phyloP scores from a whole-genome alignment of 2,329 filamentous ascomycete genomes.

The Phialemonium atrogriseum region DNA sequence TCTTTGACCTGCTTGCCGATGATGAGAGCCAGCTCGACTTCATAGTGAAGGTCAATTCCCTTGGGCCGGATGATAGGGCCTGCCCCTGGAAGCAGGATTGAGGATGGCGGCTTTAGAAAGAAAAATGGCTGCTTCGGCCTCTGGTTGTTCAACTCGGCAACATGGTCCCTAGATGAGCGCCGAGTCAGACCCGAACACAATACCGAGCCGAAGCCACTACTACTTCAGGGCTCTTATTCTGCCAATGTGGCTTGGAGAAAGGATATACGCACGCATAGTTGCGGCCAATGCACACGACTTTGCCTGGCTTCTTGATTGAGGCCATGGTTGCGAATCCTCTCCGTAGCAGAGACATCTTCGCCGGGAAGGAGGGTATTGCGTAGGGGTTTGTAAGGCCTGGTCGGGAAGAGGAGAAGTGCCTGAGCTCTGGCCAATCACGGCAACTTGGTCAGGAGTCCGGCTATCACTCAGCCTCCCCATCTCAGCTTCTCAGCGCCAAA shows the following conservation, averaged over 20 bases:
- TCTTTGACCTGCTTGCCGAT: conserved; percentile 77
- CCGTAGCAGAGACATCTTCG: conserved; percentile 12
- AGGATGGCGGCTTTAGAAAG: conserved; percentile 91
- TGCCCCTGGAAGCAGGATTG: conserved; percentile 69
- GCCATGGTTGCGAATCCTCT: conserved; percentile 25
- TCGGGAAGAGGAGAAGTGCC: conserved; percentile 70
- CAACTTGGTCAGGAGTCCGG: too few species aligned
- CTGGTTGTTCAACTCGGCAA: conserved; percentile 80
- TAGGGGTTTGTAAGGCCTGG: too few species aligned
- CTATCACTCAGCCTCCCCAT: too few species aligned
- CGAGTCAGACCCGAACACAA: conserved; percentile 8
- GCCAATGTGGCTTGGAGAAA: background rate
- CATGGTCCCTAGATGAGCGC: conserved; percentile 62
- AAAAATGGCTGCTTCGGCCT: conserved; percentile 95
- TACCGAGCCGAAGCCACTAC: background rate
- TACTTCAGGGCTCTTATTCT: background rate
- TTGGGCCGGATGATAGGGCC: conserved; percentile 75
- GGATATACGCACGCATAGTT: conserved; percentile 74
- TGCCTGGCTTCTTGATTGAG: conserved; percentile 39
- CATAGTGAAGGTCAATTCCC: conserved; percentile 84
- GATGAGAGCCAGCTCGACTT: conserved; percentile 86
- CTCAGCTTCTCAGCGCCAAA: too few species aligned
- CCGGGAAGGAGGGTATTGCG: conserved; percentile 6
- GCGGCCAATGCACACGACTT: conserved; percentile 78
- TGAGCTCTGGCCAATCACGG: too few species aligned